phyloP scores from a whole-genome alignment of 331 rosid species.

The Quercus phellos region DNA sequence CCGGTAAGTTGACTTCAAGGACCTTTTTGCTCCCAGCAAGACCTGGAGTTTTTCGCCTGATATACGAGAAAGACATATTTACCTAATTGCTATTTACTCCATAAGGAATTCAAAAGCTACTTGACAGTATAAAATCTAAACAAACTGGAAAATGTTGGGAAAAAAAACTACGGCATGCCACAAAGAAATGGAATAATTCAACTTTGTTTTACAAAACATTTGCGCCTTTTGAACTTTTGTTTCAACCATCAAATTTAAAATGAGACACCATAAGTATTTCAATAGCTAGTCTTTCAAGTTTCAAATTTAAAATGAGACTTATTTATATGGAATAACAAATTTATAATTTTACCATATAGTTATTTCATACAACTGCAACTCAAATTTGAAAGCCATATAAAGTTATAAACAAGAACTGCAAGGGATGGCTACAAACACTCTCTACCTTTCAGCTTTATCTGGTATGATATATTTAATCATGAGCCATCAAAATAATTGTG shows the following conservation, averaged over 20 bases:
- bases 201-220: neutral
- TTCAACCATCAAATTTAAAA: neutral
- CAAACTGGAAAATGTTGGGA: neutral
- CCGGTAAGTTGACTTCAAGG: constrained; percentile 95
- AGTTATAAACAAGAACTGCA: neutral
- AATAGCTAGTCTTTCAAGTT: neutral
- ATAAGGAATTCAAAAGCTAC: constrained; percentile 14
- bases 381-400: neutral
- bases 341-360: neutral
- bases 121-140: neutral
- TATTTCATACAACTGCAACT: neutral
- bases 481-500: neutral
- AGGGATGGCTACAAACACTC: neutral
- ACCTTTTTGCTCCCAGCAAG: constrained; percentile 61
- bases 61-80: constrained; percentile 21
- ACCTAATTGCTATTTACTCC: constrained; percentile 8
- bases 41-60: constrained; percentile 90
- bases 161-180: neutral
- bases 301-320: neutral
- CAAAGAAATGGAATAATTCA: neutral
- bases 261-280: neutral
- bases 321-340: neutral
- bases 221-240: neutral
- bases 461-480: neutral
- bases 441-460: neutral